Base-by-base conservation (phyloP, 441 rosid genomes). In the Brassica hybrid region DNA sequence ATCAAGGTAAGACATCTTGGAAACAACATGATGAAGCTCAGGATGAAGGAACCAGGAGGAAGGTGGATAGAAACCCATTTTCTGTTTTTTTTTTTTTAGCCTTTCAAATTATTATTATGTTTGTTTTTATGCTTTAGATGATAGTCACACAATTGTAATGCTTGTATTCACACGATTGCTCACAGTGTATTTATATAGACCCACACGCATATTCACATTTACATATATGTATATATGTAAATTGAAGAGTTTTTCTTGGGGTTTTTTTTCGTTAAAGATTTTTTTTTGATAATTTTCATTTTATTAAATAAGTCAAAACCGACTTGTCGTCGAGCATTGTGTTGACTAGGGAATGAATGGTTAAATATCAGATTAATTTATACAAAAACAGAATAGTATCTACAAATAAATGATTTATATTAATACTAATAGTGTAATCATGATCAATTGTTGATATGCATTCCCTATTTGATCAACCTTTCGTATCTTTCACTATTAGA, bases 1-100 rank as follows among this genome's bases (percentile, higher is more conserved):
- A 59, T 88, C 95, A 27, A 86, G 72, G 80, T 80, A 38, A 72
- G 81, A 76, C 93, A 90, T 88, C 80, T 84, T 83, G 72, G 86
- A 80, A 60, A 86, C 85, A 17, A 84, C 18, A 43, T 75, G 82
- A 6, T 79, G 80, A 62, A 90, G 89, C 32, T 87, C 82, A 71
- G 90, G 91, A 72, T 90, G 86, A 67, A 87, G 66, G 73, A 79
- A 84, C 9, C 74, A 80, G 12, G 83, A 84, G 61, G 82, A 79
- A 5, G 77, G 72, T 16, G 71, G 70, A 65, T 73, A 82, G 75
- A 80, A 80, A 11, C 79, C 84, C 90, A 85, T 86, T 67, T 58
- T 59, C 12, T n/a, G n/a, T n/a, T n/a, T n/a, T n/a, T n/a, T 23
- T 57, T 13, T 56, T 18, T 18, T 34, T 17, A 19, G 14, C 41